phyloP scores from a whole-genome alignment of 2,329 filamentous ascomycete species.

The Fusarium sp. region DNA sequence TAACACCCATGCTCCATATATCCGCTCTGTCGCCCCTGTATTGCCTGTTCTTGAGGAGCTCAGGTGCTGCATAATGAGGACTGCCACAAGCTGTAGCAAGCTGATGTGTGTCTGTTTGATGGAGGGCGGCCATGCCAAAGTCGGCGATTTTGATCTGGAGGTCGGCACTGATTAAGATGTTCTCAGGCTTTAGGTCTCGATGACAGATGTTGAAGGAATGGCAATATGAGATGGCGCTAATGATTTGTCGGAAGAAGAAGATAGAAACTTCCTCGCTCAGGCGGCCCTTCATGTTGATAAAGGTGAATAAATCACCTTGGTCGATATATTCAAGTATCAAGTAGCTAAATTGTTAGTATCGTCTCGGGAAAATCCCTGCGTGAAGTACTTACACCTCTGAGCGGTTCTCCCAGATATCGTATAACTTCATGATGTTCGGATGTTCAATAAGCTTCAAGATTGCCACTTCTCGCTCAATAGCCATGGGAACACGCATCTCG shows the following conservation, averaged over 20 bases:
- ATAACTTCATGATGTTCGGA: constrained; percentile 91
- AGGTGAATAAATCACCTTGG: constrained; percentile 82
- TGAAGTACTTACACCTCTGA: constrained; percentile 81
- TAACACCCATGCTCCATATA: constrained; percentile 94
- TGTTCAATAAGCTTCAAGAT: constrained; percentile 98
- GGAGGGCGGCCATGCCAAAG: constrained; percentile 95
- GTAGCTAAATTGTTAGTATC: constrained; percentile 69
- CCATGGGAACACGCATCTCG: constrained; percentile 81
- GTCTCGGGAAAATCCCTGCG: neutral
- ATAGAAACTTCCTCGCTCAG: constrained; percentile 84
- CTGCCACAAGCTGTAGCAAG: constrained; percentile 94
- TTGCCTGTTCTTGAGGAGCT: constrained; percentile 80
- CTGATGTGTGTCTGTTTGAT: constrained; percentile 81
- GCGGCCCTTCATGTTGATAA: constrained; percentile 80
- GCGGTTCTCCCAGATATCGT: constrained; percentile 98
- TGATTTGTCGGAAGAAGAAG: constrained; percentile 90
- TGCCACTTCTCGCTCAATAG: constrained; percentile 93
- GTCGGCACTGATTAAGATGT: constrained; percentile 84
- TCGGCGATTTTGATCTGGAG: constrained; percentile 93
- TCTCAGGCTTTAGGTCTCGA: constrained; percentile 95
- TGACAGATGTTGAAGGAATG: constrained; percentile 97
- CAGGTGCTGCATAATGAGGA: constrained; percentile 95
- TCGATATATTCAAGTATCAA: constrained; percentile 94
- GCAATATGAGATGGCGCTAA: constrained; percentile 91
- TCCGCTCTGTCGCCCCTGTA: constrained; percentile 91